phyloP scores from a whole-genome alignment of 1,139 yeast species.

The Citeromyces siamensis region DNA sequence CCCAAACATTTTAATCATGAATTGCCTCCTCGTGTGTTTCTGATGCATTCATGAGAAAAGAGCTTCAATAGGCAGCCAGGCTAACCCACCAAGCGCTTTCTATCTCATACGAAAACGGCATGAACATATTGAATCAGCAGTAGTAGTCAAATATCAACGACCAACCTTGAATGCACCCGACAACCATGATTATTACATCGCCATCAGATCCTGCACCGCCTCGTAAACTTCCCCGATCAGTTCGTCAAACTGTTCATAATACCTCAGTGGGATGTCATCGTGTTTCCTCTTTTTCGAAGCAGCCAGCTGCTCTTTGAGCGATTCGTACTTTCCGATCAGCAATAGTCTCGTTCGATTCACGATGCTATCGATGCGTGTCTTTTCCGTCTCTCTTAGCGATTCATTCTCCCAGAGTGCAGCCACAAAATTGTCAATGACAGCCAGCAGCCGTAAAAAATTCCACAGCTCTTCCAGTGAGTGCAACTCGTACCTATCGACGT shows the following conservation, averaged over 20 bases:
- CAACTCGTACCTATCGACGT: slow-evolving; percentile 30
- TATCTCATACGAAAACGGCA: too few relatives aligned
- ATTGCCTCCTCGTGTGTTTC: too few relatives aligned
- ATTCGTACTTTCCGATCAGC: slow-evolving; percentile 15
- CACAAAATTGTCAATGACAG: slow-evolving; percentile 17
- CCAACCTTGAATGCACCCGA: too few relatives aligned
- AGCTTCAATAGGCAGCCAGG: too few relatives aligned
- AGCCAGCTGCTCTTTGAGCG: slow-evolving; percentile 9
- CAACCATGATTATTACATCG: too few relatives aligned
- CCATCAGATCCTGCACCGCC: slow-evolving; percentile 11
- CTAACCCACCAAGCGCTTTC: too few relatives aligned
- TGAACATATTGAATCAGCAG: too few relatives aligned
- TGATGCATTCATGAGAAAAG: too few relatives aligned
- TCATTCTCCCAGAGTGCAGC: slow-evolving; percentile 16
- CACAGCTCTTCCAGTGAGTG: slow-evolving; percentile 13
- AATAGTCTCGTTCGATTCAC: slow-evolving; percentile 16
- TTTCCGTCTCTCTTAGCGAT: slow-evolving; percentile 17
- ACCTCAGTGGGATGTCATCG: slow-evolving; percentile 6
- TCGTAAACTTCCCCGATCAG: slow-evolving; percentile 19
- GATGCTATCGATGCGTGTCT: slow-evolving; percentile 18
- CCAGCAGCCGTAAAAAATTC: slow-evolving; percentile 11
- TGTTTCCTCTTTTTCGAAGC: slow-evolving; percentile 6
- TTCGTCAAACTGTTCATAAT: slow-evolving; percentile 11
- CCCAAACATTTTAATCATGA: too few relatives aligned
- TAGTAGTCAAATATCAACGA: too few relatives aligned